Evolutionary conservation across 805 yeast genomes (phyloP).

Genomic region (Priceomyces castillae): DNA sequence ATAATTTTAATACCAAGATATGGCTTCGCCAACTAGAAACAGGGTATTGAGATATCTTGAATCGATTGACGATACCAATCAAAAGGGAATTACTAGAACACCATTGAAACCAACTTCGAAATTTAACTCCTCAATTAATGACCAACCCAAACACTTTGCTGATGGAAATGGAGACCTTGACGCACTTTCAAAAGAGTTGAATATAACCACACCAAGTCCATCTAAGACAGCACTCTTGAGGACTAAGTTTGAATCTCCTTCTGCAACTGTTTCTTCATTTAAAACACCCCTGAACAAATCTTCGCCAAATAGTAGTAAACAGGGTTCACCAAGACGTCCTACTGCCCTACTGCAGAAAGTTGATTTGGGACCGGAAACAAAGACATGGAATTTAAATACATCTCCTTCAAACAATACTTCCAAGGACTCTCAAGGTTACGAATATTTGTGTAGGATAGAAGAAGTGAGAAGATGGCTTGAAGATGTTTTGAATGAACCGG

Average conservation of each 20-base stretch:
- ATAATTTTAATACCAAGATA: conserved; percentile 1
- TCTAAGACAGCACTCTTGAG: conserved; percentile 27
- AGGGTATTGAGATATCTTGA: conserved; percentile 36
- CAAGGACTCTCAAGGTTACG: conserved; percentile 50
- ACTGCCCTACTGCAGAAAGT: not conserved
- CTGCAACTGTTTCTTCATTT: conserved; percentile 42
- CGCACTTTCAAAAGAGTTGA: conserved; percentile 36
- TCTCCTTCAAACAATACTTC: conserved; percentile 30
- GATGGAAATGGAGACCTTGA: conserved; percentile 32
- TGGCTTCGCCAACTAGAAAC: conserved; percentile 20
- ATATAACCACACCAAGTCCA: conserved; percentile 25
- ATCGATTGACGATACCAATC: conserved; percentile 22
- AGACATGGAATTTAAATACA: conserved; percentile 1
- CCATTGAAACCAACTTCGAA: conserved; percentile 32
- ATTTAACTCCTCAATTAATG: conserved; percentile 17
- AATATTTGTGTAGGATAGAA: conserved; percentile 73
- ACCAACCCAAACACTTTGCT: conserved; percentile 1
- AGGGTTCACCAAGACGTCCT: conserved; percentile 17
- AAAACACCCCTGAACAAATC: conserved; percentile 28
- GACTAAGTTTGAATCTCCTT: conserved; percentile 37
- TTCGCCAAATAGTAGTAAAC: conserved; percentile 17
- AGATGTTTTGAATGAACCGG: conserved; percentile 51
- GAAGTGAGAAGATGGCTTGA: conserved; percentile 86
- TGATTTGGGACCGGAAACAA: conserved; percentile 1
- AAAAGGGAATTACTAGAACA: conserved; percentile 20